These are phyloP conservation scores for Phialophora tarda DNA, from an alignment of 2,329 filamentous ascomycete genomes.

Conservation along the genomic window DNA sequence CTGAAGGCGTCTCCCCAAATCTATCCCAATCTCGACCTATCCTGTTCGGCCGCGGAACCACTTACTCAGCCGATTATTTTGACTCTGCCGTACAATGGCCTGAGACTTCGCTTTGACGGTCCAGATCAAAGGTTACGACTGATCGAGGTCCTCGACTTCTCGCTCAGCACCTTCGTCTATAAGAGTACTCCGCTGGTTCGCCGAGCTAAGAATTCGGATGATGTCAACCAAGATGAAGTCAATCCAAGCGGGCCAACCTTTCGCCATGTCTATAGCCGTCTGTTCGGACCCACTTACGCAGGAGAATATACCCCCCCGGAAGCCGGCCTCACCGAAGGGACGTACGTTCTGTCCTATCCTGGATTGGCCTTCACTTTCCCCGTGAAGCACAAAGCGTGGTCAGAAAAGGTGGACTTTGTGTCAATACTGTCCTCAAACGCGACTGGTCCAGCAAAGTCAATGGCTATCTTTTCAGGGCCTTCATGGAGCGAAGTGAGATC, in stretches of 20 bases:
- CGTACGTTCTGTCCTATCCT: constrained; percentile 91
- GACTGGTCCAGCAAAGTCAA: constrained; percentile 76
- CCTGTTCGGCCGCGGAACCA: constrained; percentile 77
- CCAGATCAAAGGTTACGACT: constrained; percentile 88
- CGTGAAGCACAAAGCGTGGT: constrained; percentile 74
- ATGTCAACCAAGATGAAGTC: constrained; percentile 43
- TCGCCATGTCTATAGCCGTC: constrained; percentile 85
- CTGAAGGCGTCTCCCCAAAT: constrained; percentile 84
- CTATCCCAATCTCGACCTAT: constrained; percentile 82
- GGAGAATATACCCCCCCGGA: constrained; percentile 83
- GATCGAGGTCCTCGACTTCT: constrained; percentile 90
- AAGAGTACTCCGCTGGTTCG: constrained; percentile 81
- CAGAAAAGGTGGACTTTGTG: constrained; percentile 77
- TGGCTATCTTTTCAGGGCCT: constrained; percentile 88
- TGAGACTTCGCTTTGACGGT: constrained; percentile 91
- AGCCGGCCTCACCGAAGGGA: constrained; percentile 64
- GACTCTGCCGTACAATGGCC: constrained; percentile 79
- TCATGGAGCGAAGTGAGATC: constrained; percentile 87
- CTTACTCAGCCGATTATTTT: constrained; percentile 76
- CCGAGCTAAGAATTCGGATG: constrained; percentile 51
- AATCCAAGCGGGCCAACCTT: constrained; percentile 72
- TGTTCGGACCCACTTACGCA: constrained; percentile 92
- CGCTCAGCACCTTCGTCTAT: constrained; percentile 81
- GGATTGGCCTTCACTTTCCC: constrained; percentile 93
- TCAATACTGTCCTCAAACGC: constrained; percentile 79